phyloP scores from a whole-genome alignment of 2,329 filamentous ascomycete species.

The Colletotrichum orbiculare region DNA sequence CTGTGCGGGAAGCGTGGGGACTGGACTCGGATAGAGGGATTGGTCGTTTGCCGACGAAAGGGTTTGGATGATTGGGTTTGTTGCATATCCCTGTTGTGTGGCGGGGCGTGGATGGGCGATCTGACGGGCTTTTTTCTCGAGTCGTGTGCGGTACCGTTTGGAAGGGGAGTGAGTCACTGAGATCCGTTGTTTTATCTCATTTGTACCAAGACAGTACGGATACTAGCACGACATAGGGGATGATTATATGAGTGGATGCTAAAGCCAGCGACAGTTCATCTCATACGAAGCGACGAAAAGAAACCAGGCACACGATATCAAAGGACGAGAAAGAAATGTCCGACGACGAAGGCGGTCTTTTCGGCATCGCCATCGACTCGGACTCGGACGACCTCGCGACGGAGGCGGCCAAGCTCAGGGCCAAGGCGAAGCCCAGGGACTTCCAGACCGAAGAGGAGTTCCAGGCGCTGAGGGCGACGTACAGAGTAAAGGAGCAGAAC shows the following conservation, averaged over 20 bases:
- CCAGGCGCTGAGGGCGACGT: slow-evolving; percentile 56
- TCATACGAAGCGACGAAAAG: too few relatives aligned
- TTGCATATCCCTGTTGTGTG: neutral
- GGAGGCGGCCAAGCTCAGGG: slow-evolving; percentile 37
- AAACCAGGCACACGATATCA: neutral
- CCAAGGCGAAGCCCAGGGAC: slow-evolving; percentile 47
- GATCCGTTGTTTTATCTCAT: too few relatives aligned
- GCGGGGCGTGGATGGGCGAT: too few relatives aligned
- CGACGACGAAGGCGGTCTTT: slow-evolving; percentile 46
- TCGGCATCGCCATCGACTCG: slow-evolving; percentile 46
- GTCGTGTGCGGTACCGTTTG: too few relatives aligned
- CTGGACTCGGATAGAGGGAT: neutral
- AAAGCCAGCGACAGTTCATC: too few relatives aligned
- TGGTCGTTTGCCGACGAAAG: too few relatives aligned
- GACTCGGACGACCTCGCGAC: slow-evolving; percentile 43
- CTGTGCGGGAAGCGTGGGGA: slow-evolving; percentile 1
- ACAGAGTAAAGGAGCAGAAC: slow-evolving; percentile 63
- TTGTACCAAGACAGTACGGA: too few relatives aligned
- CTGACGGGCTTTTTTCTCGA: too few relatives aligned
- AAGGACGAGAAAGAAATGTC: slow-evolving; percentile 4
- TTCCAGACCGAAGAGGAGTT: slow-evolving; percentile 63
- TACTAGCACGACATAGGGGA: too few relatives aligned
- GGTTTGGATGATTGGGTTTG: neutral
- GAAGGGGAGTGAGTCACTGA: too few relatives aligned
- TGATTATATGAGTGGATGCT: too few relatives aligned